Conservation (phyloP, 2,329 filamentous ascomycete genomes). For the Aspergillus sp. region DNA sequence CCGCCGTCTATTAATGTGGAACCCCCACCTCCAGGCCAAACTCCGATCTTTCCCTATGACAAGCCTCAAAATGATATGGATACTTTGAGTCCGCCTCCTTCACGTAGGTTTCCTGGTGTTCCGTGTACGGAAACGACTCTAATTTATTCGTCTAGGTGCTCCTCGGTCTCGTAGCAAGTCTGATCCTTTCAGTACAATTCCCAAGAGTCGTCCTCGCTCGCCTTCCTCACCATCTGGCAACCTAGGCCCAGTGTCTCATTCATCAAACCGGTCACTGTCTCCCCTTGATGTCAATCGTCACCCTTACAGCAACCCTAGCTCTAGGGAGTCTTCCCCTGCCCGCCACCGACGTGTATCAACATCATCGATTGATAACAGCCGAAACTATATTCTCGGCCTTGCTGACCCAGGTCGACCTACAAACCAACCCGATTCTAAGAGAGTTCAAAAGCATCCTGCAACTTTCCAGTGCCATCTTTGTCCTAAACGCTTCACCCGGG, state of each 20-base stretch:
- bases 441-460: conserved; percentile 95
- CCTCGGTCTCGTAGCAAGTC: conserved; percentile 61
- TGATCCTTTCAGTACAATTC: conserved; percentile 57
- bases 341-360: conserved; percentile 46
- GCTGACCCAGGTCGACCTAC: conserved; percentile 83
- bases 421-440: conserved; percentile 63
- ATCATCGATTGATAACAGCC: conserved; percentile 54
- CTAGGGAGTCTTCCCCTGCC: conserved; percentile 46
- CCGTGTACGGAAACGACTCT: not conserved
- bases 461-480: conserved; percentile 94
- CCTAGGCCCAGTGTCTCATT: conserved; percentile 32
- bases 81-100: conserved; percentile 80
- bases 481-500: conserved; percentile 92
- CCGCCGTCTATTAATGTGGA: conserved; percentile 96
- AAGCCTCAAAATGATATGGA: conserved; percentile 69
- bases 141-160: conserved; percentile 34
- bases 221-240: conserved; percentile 34
- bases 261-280: conserved; percentile 45
- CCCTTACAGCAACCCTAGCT: conserved; percentile 41
- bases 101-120: conserved; percentile 40
- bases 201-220: conserved; percentile 38
- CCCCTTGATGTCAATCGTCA: conserved; percentile 38
- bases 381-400: conserved; percentile 82
- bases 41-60: conserved; percentile 64
- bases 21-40: conserved; percentile 73